These are phyloP conservation scores for Acer saccharum DNA, from an alignment of 345 rosid genomes.

Conservation along the genomic window DNA sequence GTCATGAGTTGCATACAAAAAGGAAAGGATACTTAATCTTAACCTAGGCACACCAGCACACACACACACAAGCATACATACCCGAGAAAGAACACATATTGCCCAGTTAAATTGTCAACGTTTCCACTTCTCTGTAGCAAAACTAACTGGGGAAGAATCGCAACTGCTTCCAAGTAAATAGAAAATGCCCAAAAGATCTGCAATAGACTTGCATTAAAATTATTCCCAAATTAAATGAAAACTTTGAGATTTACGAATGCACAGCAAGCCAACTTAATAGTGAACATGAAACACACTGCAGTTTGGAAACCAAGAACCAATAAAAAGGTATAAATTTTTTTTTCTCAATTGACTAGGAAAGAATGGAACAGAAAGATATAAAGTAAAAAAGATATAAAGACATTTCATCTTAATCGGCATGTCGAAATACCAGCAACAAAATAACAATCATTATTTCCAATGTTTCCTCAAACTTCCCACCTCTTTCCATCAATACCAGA, in stretches of 20 bases:
- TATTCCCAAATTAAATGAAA: not conserved
- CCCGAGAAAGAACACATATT: conserved; percentile 96
- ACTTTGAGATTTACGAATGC: not conserved
- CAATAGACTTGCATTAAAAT: conserved; percentile 11
- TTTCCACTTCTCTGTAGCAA: conserved; percentile 91
- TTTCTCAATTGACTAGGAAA: not conserved
- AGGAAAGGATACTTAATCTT: not conserved
- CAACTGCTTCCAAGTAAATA: conserved; percentile 93
- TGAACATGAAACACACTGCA: not conserved
- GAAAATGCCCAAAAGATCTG: conserved; percentile 94
- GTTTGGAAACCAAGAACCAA: conserved; percentile 4
- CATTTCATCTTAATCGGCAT: not conserved
- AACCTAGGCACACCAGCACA: not conserved
- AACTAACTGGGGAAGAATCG: conserved; percentile 91
- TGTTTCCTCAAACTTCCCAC: not conserved
- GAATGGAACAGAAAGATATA: not conserved
- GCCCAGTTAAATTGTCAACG: conserved; percentile 94
- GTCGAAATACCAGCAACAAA: not conserved
- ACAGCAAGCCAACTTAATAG: not conserved
- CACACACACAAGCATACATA: conserved; percentile 34
- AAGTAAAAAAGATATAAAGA: not conserved
- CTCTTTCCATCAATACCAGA: not conserved
- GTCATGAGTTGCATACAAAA: not conserved
- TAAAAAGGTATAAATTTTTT: not conserved
- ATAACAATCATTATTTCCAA: not conserved